Evolutionary conservation across 371 early-diverging fungal species (phyloP).

Genomic region (Rhizomucor miehei): DNA sequence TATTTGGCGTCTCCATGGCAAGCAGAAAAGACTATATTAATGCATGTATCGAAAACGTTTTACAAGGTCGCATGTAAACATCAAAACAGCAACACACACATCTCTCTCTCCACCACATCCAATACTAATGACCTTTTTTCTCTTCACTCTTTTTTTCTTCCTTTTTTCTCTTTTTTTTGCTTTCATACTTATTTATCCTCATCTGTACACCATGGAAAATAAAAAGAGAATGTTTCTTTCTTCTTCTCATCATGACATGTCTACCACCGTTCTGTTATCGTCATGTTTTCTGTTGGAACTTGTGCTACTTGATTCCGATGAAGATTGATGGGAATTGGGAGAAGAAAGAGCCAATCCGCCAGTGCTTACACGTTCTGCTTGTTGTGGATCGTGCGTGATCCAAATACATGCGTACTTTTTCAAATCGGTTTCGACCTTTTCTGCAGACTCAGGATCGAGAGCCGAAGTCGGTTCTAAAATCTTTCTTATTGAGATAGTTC

Average conservation of each 20-base stretch:
- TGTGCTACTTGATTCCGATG: too few relatives aligned
- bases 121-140: slow-evolving; percentile 2
- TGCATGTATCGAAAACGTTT: slow-evolving; percentile 43
- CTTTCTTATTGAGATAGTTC: not conserved
- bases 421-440: slow-evolving; percentile 74
- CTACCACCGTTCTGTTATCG: too few relatives aligned
- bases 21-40: slow-evolving; percentile 56
- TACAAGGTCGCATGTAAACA: slow-evolving; percentile 36
- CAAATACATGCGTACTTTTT: slow-evolving; percentile 62
- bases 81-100: not conserved
- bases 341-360: not conserved
- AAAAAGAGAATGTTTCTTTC: not conserved
- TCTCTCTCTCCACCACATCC: slow-evolving; percentile 3
- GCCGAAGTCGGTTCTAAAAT: slow-evolving; percentile 83
- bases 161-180: not conserved
- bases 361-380: slow-evolving; percentile 70
- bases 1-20: slow-evolving; percentile 46
- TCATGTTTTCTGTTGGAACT: too few relatives aligned
- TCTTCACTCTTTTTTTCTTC: slow-evolving; percentile 4
- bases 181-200: not conserved
- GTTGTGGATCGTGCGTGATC: slow-evolving; percentile 81
- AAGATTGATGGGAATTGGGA: not conserved
- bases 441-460: slow-evolving; percentile 72
- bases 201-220: not conserved
- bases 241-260: not conserved